Evolutionary conservation across 1,284 basidiomycete genomes (phyloP), one percentile per base, ranked within the genome.

Genomic region (Lentinus polychrous): DNA sequence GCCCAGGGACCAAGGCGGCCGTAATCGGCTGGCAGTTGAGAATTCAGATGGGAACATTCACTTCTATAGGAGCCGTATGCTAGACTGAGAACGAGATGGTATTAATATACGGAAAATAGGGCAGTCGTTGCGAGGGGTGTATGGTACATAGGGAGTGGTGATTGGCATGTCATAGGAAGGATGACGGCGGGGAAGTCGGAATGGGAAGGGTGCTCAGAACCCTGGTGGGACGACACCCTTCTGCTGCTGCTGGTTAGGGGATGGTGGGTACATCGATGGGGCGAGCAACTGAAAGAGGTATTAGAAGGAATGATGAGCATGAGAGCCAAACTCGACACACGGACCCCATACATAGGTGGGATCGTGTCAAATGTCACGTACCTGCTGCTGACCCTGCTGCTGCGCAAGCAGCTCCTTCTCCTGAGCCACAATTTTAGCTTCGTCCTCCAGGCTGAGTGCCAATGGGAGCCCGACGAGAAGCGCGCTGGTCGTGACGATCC

Each of bases 401-500:
- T 96, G 93, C 46, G 91, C 90, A 57, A 91, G 72, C 79, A 94
- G 84, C 68, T 98, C 94, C 71, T 91, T 87, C 71, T 99, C 95
- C 71, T 98, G 94, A 49, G 87, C 85, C 4, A 94, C 86, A 52
- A 96, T 81, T 70, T 93, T 92, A 45, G 89, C 87, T 73, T 99
- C 95, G 68, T 96, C 95, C 69, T 99, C 95, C 55, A 98, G 78
- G 49, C 86, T 88, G 56, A 99, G 76, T 1, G 94, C 93, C 56
- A 97, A 78, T 23, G 95, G 95, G 43, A 99, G 76, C 6, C 91
- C 96, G 44, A 99, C 86, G 51, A 99, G 80, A 43, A 99, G 74
- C 0, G 94, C 93, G 42, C 86, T 92, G 14, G 95, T 99, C 50
- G 92, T 95, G 62, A 95, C 75, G 55, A 97, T 80, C 95, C 95